Evolutionary conservation across 495 filamentous ascomycete species (phyloP), one percentile per base, ranked within the genome.

Genomic region (Neurospora sp.): DNA sequence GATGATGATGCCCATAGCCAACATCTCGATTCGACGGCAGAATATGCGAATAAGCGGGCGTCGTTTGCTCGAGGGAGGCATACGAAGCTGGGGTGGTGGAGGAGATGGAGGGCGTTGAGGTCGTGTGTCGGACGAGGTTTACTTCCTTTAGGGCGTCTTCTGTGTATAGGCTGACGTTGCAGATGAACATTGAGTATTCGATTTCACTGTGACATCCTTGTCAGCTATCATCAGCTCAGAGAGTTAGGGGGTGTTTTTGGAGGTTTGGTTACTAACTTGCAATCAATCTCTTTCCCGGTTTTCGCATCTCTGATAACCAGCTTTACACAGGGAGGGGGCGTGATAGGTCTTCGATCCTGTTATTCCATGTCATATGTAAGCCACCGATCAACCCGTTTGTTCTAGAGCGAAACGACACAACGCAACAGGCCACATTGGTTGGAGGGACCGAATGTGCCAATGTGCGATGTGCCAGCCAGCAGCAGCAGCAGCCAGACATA

Each of bases 321-420:
- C 74, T 92, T 86, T 62, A 98, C 92, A 80, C 95, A 98, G 11
- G 96, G 96, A 35, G 96, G 96, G 39, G 96, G 96, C 38, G 96
- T 98, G 80, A 99, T 97, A 31, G 96, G 96, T 74, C 96, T 88
- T 78, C 96, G 92, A 81, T 99, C 96, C 93, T 97, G 72, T 72
- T 7, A 10, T 46, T 75, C 72, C 39, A 41, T 72, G 54, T 37
- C 54, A 66, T 35, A 9, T 66, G 54, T 66, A 66, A 66, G 54
- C 54, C 54, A 66, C 54, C 54, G 54, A 66, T 18, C 23, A 0
- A 62, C 0, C 46, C 12, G 54, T 62, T 62, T 62, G 23, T 31
- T 31, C 6, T 16, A 62, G 54, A 62, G 46, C 46, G 46, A 54
- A 23, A 54, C 31, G 31, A 31, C 46, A 59, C 48, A 59, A 59